phyloP scores from a whole-genome alignment of 495 filamentous ascomycete genomes.

The Penicillium cinerascens region DNA sequence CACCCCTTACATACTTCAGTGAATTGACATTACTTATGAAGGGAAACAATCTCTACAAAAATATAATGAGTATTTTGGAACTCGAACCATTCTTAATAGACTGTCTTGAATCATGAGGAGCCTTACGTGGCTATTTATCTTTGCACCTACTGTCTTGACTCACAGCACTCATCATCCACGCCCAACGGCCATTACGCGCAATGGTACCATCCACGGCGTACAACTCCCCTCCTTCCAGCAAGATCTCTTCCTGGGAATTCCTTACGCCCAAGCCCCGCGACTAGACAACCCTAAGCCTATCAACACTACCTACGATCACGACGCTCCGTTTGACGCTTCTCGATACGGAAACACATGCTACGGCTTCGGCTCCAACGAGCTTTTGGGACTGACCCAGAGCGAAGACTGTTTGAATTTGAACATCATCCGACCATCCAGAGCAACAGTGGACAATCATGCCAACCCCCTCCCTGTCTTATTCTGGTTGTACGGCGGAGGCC shows the following conservation, averaged over 20 bases:
- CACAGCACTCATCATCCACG: not conserved
- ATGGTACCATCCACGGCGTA: conserved; percentile 28
- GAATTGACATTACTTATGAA: no score
- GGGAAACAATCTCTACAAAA: no score
- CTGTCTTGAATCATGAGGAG: no score
- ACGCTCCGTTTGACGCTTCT: conserved; percentile 22
- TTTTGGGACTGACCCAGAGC: conserved; percentile 2
- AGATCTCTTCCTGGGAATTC: conserved; percentile 37
- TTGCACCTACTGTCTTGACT: no score
- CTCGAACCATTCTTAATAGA: no score
- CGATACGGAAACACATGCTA: conserved; percentile 37
- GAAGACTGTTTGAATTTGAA: conserved; percentile 53
- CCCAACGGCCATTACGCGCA: conserved; percentile 6
- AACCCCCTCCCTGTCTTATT: conserved; percentile 46
- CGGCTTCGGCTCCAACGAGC: conserved; percentile 33
- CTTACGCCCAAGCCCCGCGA: conserved; percentile 30
- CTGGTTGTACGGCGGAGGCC: conserved; percentile 48
- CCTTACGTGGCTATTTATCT: no score
- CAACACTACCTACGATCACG: conserved; percentile 16
- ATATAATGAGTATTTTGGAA: no score
- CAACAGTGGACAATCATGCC: conserved; percentile 10
- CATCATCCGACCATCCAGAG: conserved; percentile 42
- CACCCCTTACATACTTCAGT: no score
- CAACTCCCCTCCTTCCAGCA: conserved; percentile 25
- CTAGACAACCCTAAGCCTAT: conserved; percentile 14